A percentile compares a stretch with the other conserved stretches of the same genome.
These are phyloP conservation scores for Trichoderma asperellum DNA, from an alignment of 2,329 filamentous ascomycete species.

Conservation along the genomic window DNA sequence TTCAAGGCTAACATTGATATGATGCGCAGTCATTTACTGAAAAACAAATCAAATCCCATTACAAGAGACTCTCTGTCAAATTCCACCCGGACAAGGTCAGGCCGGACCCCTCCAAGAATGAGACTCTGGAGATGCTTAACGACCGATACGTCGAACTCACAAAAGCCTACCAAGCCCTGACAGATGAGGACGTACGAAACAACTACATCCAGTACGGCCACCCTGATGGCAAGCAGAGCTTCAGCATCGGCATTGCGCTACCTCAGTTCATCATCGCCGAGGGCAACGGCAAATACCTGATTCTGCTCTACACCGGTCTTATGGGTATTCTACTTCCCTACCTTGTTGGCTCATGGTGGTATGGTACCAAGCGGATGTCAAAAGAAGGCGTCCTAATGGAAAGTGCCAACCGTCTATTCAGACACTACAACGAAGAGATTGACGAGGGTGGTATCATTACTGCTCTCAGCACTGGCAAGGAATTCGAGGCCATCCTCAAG, in stretches of 20 bases:
- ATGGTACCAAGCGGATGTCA: constrained; percentile 89
- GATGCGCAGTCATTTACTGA: constrained; percentile 71
- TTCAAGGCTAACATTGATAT: constrained; percentile 12
- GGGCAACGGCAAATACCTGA: constrained; percentile 92
- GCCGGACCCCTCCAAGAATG: constrained; percentile 83
- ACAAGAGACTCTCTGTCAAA: constrained; percentile 82
- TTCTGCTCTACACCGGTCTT: constrained; percentile 84
- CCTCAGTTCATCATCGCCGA: constrained; percentile 91
- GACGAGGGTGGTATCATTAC: constrained; percentile 78
- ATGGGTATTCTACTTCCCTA: constrained; percentile 91
- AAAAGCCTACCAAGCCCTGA: constrained; percentile 97
- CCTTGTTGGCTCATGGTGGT: constrained; percentile 97
- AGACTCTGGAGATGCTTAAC: constrained; percentile 84
- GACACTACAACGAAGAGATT: constrained; percentile 84
- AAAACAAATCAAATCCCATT: constrained; percentile 89
- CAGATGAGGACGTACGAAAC: constrained; percentile 94
- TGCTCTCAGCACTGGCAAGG: constrained; percentile 82
- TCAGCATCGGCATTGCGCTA: constrained; percentile 95
- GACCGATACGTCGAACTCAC: constrained; percentile 90
- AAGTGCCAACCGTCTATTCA: constrained; percentile 92
- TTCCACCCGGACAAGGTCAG: constrained; percentile 92
- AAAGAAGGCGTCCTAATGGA: constrained; percentile 93
- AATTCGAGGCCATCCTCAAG: constrained; percentile 77
- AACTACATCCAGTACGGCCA: constrained; percentile 97
- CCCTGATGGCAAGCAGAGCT: constrained; percentile 96